These are phyloP conservation scores for Podaxis sp. DNA, from an alignment of 768 basidiomycete genomes.

Conservation along the genomic window DNA sequence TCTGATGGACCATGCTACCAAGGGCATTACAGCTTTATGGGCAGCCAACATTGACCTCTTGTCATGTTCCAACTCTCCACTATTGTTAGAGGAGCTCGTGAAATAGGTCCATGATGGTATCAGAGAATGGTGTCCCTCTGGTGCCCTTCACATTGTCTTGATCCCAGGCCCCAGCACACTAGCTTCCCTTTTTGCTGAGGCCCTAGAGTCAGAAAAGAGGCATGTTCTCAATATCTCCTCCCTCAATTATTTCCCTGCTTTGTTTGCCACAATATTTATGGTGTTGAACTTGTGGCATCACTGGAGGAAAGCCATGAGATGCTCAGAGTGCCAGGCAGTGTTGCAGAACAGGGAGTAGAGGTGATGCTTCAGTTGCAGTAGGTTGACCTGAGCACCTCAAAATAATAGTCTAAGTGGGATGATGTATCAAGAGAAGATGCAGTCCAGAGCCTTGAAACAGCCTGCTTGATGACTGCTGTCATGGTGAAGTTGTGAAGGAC, in stretches of 20 bases:
- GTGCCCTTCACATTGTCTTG: not conserved
- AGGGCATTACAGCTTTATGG: not conserved
- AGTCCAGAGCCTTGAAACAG: not conserved
- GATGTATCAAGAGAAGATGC: not conserved
- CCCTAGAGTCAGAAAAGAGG: not conserved
- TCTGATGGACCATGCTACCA: not conserved
- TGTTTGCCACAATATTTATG: conserved; percentile 5
- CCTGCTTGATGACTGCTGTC: not conserved
- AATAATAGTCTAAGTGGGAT: not conserved
- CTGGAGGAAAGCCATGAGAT: not conserved
- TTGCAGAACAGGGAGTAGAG: conserved; percentile 1
- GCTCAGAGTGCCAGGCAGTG: not conserved
- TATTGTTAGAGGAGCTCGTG: not conserved
- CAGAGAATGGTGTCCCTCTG: not conserved
- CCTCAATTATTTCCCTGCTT: conserved; percentile 3
- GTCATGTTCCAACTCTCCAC: not conserved
- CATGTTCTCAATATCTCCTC: not conserved
- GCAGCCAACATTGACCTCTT: conserved; percentile 1
- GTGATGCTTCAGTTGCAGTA: conserved; percentile 2
- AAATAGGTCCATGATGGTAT: not conserved
- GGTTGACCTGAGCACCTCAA: not conserved
- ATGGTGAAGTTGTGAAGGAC: not conserved
- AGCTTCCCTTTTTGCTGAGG: not conserved
- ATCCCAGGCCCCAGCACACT: conserved; percentile 1
- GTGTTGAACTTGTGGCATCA: not conserved